Base-by-base conservation (phyloP, 2,329 filamentous ascomycete genomes). In the Penicillium sp. region DNA sequence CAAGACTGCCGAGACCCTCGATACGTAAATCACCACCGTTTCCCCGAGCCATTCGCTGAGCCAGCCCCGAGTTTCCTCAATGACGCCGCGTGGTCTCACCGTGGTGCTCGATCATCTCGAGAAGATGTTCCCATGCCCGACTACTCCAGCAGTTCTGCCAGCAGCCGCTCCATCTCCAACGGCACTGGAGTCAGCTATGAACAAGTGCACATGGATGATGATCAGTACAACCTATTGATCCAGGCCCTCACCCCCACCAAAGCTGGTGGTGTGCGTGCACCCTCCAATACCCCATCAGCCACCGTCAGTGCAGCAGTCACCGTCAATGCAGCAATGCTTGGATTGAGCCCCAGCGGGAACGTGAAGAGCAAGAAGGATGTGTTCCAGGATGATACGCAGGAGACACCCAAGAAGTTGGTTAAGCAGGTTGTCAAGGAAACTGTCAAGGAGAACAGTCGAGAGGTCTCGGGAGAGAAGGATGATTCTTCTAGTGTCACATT, bases 111-210 rank as follows among this genome's bases (percentile, higher is more conserved):
- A 52, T 67, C 69, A 47, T 67, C 64, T 38, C 58, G 71, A 50
- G 66, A 74, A 46, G 74, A 77, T 50, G 54, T 73, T 13, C 69
- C 73, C 22, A 77, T 77, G 75, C 70, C 71, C 4, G 75, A 77
- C 49, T 74, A 74, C 57, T 71, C 67, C 24, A 71, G 64, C 26
- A 71, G 64, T 39, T 69, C 67, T 8, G 58, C 60, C 20, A 65
- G 65, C 52, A 74, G 69, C 46, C 67, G 67, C 29, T 63, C 61
- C 9, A 65, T 70, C 32, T 73, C 71, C 22, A 67, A 62, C 49
- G 64, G 69, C 60, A 69, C 69, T 6, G 70, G 66, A 3, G 52
- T 69, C 44, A 72, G 69, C 47, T 68, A 69, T 40, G 66, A 68
- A 44, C 69, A 71, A 26, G 59, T 59, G 18, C 57, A 61, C 2